phyloP scores from a whole-genome alignment of 495 filamentous ascomycete genomes.

The Cenococcum geophilum region DNA sequence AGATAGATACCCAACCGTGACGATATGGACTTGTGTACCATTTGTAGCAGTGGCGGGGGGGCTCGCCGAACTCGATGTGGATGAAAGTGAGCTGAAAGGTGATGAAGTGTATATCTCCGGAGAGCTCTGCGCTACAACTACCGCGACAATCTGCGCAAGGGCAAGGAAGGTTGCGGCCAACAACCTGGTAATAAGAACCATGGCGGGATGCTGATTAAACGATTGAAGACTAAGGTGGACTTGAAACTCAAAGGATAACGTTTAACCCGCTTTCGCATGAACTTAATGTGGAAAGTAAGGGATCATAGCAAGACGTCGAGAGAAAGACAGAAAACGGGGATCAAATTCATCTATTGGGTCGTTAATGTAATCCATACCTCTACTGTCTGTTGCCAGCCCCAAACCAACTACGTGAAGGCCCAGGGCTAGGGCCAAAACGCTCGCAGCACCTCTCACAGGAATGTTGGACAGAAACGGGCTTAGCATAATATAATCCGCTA shows the following conservation, averaged over 20 bases:
- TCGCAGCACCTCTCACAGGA: background rate
- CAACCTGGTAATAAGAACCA: background rate
- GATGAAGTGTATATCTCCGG: background rate
- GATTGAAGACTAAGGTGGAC: background rate
- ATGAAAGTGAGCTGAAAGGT: background rate
- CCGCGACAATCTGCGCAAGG: background rate
- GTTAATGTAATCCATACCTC: background rate
- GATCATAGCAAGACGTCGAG: background rate
- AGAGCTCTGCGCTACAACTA: background rate
- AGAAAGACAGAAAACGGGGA: background rate
- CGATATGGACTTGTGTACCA: slow-evolving; percentile 19
- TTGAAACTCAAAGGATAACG: background rate
- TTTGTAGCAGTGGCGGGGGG: background rate
- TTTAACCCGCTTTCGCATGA: background rate
- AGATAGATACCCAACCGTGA: slow-evolving; percentile 28
- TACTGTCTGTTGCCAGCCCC: background rate
- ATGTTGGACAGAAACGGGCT: background rate
- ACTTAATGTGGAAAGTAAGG: background rate
- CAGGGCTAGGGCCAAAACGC: background rate
- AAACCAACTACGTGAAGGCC: background rate
- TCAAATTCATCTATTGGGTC: background rate
- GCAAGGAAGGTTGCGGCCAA: background rate
- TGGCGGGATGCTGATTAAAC: background rate
- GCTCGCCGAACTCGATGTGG: slow-evolving; percentile 2
- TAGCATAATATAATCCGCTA: background rate